Base-by-base conservation (phyloP, 768 basidiomycete genomes). In the Kwoniella pini region DNA sequence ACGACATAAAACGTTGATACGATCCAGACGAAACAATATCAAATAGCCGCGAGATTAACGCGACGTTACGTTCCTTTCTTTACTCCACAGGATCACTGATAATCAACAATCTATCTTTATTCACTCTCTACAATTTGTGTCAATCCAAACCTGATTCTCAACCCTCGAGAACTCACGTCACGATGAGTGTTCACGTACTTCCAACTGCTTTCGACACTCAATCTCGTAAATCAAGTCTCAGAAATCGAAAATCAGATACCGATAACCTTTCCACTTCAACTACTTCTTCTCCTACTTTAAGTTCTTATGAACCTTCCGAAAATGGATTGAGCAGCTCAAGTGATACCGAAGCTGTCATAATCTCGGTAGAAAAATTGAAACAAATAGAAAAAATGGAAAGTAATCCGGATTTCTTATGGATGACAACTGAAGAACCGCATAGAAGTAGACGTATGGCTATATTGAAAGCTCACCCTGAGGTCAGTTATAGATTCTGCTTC, bases 381-480 rank as follows among this genome's bases (percentile, higher is more conserved):
- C 26, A 28, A 19, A 50, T 26, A 12, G 48, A 28, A 6, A 39
- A 59, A 38, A 33, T 36, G 51, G 59, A 30, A 24, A 59, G 31
- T 43, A 24, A 57, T 83, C 69, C 77, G 0, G 95, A 98, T 68
- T 98, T 96, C 71, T 82, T 97, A 28, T 99, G 96, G 96, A 74
- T 94, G 44, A 90, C 97, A 87, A 96, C 91, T 0, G 96, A 99
- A 79, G 96, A 99, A 74, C 96, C 96, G 2, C 96, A 99, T 79
- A 85, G 95, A 50, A 86, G 87, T 15, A 81, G 96, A 55, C 81
- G 96, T 59, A 86, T 85, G 81, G 88, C 85, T 6, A 97, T 99
- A 62, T 84, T 98, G 82, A 94, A 94, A 71, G 88, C 89, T 0
- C 93, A 98, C 73, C 96, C 96, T 0, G 87, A 96, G 82, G 90